Conservation (phyloP, 805 yeast species). For the Ogataea nakhonphanomensis region DNA sequence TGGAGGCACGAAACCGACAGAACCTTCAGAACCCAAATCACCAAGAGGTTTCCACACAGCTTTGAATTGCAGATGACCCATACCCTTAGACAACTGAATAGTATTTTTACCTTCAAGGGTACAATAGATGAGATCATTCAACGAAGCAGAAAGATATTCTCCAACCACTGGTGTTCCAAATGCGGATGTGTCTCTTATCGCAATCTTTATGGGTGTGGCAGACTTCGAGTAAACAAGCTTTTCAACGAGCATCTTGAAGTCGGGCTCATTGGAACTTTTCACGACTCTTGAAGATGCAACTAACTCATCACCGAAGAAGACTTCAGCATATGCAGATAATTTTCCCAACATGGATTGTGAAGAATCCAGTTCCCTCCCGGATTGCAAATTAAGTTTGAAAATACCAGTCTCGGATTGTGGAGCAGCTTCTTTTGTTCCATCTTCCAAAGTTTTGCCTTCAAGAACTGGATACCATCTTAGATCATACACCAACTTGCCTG, state of each 20-base stretch:
- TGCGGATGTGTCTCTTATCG: slow-evolving; percentile 59
- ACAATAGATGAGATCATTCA: slow-evolving; percentile 54
- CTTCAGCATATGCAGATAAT: slow-evolving; percentile 66
- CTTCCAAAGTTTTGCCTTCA: slow-evolving; percentile 42
- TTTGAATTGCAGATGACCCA: slow-evolving; percentile 51
- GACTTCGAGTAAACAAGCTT: slow-evolving; percentile 59
- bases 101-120: slow-evolving; percentile 47
- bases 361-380: slow-evolving; percentile 55
- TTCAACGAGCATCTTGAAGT: slow-evolving; percentile 65
- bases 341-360: slow-evolving; percentile 48
- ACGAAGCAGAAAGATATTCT: slow-evolving; percentile 44
- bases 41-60: slow-evolving; percentile 72
- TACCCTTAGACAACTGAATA: slow-evolving; percentile 45
- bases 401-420: slow-evolving; percentile 73
- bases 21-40: slow-evolving; percentile 43
- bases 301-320: slow-evolving; percentile 54
- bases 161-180: slow-evolving; percentile 49
- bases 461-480: slow-evolving; percentile 47
- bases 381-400: slow-evolving; percentile 57
- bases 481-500: slow-evolving; percentile 60
- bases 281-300: slow-evolving; percentile 58
- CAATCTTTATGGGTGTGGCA: slow-evolving; percentile 49
- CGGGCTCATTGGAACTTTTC: slow-evolving; percentile 68
- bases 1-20: slow-evolving; percentile 48
- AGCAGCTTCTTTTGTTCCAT: slow-evolving; percentile 46